A percentile compares a stretch with the other conserved stretches of the same genome.
These are phyloP conservation scores for Xylariomycetidae sp. DNA, from an alignment of 2,329 filamentous ascomycete genomes.

Conservation along the genomic window DNA sequence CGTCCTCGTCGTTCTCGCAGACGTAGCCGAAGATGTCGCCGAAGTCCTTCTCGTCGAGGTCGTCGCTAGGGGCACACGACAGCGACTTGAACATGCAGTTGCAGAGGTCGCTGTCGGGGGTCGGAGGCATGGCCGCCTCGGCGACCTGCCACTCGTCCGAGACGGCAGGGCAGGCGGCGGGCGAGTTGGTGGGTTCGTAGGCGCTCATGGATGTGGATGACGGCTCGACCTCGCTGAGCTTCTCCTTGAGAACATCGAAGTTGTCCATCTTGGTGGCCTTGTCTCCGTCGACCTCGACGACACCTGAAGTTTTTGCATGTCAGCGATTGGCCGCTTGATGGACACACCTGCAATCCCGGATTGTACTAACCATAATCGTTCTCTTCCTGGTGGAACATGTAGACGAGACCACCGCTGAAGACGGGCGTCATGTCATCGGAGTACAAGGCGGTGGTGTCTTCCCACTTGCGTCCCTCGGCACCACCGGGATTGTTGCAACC, in stretches of 20 bases:
- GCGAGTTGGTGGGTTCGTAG: constrained; percentile 63
- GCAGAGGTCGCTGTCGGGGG: constrained; percentile 64
- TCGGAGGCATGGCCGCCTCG: constrained; percentile 60
- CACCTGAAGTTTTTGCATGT: no score
- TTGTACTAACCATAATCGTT: constrained; percentile 59
- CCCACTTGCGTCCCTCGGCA: constrained; percentile 59
- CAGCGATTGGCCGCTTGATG: no score
- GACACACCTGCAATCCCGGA: no score
- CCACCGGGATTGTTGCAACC: constrained; percentile 61
- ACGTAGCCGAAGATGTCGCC: constrained; percentile 38
- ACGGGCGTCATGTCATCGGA: constrained; percentile 64
- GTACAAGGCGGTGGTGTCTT: constrained; percentile 65
- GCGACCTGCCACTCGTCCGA: constrained; percentile 55
- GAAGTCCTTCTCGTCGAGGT: constrained; percentile 48
- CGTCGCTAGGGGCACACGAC: constrained; percentile 53
- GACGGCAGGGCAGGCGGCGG: constrained; percentile 58
- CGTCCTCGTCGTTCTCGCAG: constrained; percentile 38
- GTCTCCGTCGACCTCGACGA: constrained; percentile 50
- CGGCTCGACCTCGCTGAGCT: constrained; percentile 58
- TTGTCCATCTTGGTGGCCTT: constrained; percentile 55
- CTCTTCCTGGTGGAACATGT: constrained; percentile 76
- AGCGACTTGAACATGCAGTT: constrained; percentile 66
- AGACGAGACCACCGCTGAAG: constrained; percentile 77
- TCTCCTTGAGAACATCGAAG: constrained; percentile 57
- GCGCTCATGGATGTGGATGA: constrained; percentile 52